These are phyloP conservation scores for Solanum verrucosum DNA, from an alignment of 257 asterid genomes.

Conservation along the genomic window DNA sequence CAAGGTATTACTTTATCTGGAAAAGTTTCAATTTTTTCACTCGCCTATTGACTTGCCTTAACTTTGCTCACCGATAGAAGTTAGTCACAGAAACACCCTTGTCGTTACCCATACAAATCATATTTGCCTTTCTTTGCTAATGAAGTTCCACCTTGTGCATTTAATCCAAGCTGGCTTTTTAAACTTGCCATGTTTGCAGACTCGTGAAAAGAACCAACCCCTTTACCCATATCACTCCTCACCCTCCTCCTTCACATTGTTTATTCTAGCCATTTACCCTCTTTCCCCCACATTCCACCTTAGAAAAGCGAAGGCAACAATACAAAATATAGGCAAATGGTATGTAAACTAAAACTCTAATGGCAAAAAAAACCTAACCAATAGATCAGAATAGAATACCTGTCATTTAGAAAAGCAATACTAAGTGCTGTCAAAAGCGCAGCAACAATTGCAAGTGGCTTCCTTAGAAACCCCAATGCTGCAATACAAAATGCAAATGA, in stretches of 20 bases:
- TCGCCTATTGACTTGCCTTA: not conserved
- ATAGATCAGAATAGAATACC: slow-evolving; percentile 26
- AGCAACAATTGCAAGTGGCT: slow-evolving; percentile 77
- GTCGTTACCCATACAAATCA: not conserved
- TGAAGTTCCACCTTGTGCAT: not conserved
- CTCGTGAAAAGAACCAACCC: not conserved
- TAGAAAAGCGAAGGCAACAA: not conserved
- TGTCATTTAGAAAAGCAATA: slow-evolving; percentile 82
- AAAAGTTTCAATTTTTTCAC: not conserved
- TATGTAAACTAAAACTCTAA: not conserved
- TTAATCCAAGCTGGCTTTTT: not conserved
- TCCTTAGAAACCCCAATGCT: slow-evolving; percentile 76
- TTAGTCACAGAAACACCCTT: not conserved
- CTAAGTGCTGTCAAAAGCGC: slow-evolving; percentile 67
- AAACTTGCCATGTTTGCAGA: not conserved
- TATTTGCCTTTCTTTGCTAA: not conserved
- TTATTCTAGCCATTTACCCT: not conserved
- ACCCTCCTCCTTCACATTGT: not conserved
- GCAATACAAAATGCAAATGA: slow-evolving; percentile 14
- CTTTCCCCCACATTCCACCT: not conserved
- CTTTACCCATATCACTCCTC: not conserved
- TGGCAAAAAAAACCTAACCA: not conserved
- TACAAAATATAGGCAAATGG: not conserved
- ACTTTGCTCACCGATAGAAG: not conserved
- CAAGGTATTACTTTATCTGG: not conserved